Evolutionary conservation across 495 filamentous ascomycete species (phyloP), one percentile per base, ranked within the genome.

Genomic region (Aspergillus asperescens): DNA sequence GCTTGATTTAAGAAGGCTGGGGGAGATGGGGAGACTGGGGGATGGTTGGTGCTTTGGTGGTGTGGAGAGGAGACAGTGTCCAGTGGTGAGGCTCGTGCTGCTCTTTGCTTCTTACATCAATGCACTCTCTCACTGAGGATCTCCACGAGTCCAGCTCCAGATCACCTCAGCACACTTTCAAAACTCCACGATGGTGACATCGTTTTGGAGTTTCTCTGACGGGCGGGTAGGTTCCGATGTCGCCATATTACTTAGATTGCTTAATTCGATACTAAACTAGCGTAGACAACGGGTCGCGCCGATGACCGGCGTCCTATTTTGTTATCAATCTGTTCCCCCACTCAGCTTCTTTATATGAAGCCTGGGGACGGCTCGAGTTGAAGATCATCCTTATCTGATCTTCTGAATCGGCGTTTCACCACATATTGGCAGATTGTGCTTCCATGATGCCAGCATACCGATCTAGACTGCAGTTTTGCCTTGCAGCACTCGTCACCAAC

Each of bases 401-500:
- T 42, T 25, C 15, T 37, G 22, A 38, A 0, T 5, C 22, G 25
- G 20, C n/a, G 19, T 25, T 13, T 23, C 19, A 12, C 38, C 23
- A 19, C 38, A 40, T 20, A 10, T 38, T 12, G 9, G 3, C 4
- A 40, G 1, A 23, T 23, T 7, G 3, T 23, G 38, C 9, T 15
- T 16, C 12, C 25, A 51, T 22, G 27, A 51, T 52, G 28, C 18
- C 13, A 13, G 15, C 7, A 20, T 16, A 9, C 42, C 32, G 39
- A 24, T 35, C 19, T 4, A 40, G 39, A 1, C 38, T 60, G 16
- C 31, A 48, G 6, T 29, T 56, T 13, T 41, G 29, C 40, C 43
- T 59, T 12, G 35, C 22, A 34, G 25, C 20, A n/a, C 39, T 50
- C 12, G 41, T 48, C 35, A 23, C 48, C 44, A 32, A 16, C 22